Evolutionary conservation across 1,284 basidiomycete species (phyloP), one percentile per base, ranked within the genome.

Genomic region (Malassezia dermatis): DNA sequence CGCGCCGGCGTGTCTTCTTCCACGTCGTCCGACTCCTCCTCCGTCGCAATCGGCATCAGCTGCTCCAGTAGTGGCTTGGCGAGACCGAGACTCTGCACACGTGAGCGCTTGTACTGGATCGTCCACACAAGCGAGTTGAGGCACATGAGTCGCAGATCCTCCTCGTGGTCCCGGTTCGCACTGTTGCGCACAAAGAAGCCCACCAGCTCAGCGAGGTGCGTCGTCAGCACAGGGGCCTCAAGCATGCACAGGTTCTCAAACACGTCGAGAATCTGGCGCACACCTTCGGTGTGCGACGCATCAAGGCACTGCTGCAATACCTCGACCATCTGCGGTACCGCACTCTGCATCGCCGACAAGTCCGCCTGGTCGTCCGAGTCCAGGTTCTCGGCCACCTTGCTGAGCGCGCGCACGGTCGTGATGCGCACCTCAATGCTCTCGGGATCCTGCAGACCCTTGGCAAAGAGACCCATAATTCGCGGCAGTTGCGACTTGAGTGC

Each of bases 61-160:
- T 87, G 86, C 67, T 88, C 84, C 56, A 98, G 82, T 70, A 99
- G 91, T 34, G 83, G 82, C 60, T 84, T 83, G 17, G 89, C 89
- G 49, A 99, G 81, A 70, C 84, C 83, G 59, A 91, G 81, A 65
- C 82, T 83, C 77, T 95, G 89, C 37, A 99, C 83, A 77, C 93
- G 94, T 59, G 86, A 86, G 78, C 94, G 95, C 84, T 96, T 98
- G 71, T 71, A 73, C 88, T 86, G 57, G 94, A 85, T 45, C 86
- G 89, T 67, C 93, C 93, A 98, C 71, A 89, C 87, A 30, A 99
- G 82, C 19, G 89, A 88, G 73, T 96, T 98, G 56, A 98, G 82
- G 24, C 88, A 85, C 75, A 94, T 86, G 60, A 90, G 83, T 59
- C 94, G 86, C 58, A 95, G 82, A 47, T 87, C 87, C 58, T 80